These are phyloP conservation scores for grape (Vitis vinifera) DNA, from an alignment of 164 flowering plant genomes.

Conservation along the genomic window ASM3070453v1 NC_081805.1:9835001-9835500, in stretches of 20 bases:
- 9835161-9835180: neutral
- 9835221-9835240: neutral
- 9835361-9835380: neutral
- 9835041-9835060: slow-evolving; percentile 5
- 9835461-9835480: neutral
- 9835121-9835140: slow-evolving; percentile 2
- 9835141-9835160: neutral
- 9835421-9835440: no score
- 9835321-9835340: slow-evolving; percentile 8
- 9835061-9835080: slow-evolving; percentile 11
- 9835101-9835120: slow-evolving; percentile 7
- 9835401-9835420: no score
- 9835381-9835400: neutral
- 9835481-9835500: neutral
- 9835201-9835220: neutral
- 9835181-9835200: neutral
- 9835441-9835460: neutral
- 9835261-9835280: neutral
- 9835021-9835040: neutral
- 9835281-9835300: slow-evolving; percentile 1
- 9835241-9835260: no score
- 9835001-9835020: slow-evolving; percentile 15
- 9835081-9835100: neutral
- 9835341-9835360: neutral
- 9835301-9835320: neutral